Percentiles rank a stretch among this genome's conserved stretches.
These are phyloP conservation scores for Trichoderma pleuroti DNA, from an alignment of 2,329 filamentous ascomycete species.

Conservation along the genomic window DNA sequence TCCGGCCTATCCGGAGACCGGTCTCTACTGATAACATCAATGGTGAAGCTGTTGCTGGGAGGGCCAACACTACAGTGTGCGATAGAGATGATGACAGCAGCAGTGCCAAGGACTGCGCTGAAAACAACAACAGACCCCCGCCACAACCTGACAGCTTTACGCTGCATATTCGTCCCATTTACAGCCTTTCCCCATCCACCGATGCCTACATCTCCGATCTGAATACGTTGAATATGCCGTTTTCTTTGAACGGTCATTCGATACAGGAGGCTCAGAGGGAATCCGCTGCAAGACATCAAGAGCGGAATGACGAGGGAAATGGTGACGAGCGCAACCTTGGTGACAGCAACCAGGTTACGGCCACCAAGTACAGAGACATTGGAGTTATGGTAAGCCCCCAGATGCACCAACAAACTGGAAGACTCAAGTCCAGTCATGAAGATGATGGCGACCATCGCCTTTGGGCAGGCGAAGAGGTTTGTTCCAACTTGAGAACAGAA, in stretches of 20 bases:
- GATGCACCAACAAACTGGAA: neutral
- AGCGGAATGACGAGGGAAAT: neutral
- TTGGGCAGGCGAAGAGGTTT: neutral
- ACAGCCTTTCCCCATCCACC: neutral
- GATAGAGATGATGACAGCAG: neutral
- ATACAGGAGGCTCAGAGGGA: neutral
- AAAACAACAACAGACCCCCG: neutral
- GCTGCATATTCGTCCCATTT: neutral
- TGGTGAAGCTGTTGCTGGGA: neutral
- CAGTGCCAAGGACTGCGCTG: neutral
- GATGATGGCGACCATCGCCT: neutral
- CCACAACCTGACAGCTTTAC: neutral
- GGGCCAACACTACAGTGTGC: neutral
- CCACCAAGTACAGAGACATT: slow-evolving; percentile 23
- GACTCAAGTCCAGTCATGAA: neutral
- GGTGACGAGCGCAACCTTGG: neutral
- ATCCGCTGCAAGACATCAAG: neutral
- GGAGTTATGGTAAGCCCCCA: slow-evolving; percentile 22
- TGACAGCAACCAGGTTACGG: neutral
- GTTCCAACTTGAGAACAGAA: neutral
- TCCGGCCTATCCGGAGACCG: neutral
- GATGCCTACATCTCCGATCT: neutral
- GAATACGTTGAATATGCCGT: neutral
- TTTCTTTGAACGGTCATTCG: neutral
- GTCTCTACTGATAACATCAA: neutral